phyloP scores from a whole-genome alignment of 257 asterid species.

The Forsythia suspensa region DNA sequence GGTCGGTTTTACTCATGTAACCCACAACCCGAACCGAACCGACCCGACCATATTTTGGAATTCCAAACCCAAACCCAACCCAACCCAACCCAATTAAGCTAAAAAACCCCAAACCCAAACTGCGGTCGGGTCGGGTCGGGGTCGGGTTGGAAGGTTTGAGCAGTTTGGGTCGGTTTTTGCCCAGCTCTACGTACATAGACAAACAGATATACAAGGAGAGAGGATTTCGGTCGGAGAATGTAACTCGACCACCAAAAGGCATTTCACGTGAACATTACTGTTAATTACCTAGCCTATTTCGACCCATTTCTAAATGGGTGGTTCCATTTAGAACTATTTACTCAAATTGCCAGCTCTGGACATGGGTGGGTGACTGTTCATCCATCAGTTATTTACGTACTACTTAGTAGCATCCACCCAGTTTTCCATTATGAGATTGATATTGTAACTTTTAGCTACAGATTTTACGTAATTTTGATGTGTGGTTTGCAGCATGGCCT shows the following conservation, averaged over 20 bases:
- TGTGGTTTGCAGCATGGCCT: slow-evolving; percentile 3
- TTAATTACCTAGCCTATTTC: background rate
- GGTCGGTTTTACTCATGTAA: too few relatives aligned
- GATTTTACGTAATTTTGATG: background rate
- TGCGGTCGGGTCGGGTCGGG: too few relatives aligned
- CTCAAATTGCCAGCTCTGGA: background rate
- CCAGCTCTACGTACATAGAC: too few relatives aligned
- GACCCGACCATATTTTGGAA: too few relatives aligned
- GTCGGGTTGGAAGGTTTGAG: too few relatives aligned
- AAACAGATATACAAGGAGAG: background rate
- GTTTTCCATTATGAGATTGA: background rate
- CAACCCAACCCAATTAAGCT: too few relatives aligned
- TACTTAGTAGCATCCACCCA: background rate
- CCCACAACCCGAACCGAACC: too few relatives aligned
- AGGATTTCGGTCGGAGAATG: background rate
- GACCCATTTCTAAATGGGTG: background rate
- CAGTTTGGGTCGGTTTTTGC: too few relatives aligned
- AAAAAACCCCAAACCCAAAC: too few relatives aligned
- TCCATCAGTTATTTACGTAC: background rate
- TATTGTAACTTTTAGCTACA: background rate
- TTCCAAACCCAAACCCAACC: too few relatives aligned
- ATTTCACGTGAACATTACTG: background rate
- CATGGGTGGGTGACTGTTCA: background rate
- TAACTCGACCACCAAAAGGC: background rate
- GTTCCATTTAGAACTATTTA: background rate